Conservation (phyloP, 2,329 filamentous ascomycete species). For the Sporothrix sp. region DNA sequence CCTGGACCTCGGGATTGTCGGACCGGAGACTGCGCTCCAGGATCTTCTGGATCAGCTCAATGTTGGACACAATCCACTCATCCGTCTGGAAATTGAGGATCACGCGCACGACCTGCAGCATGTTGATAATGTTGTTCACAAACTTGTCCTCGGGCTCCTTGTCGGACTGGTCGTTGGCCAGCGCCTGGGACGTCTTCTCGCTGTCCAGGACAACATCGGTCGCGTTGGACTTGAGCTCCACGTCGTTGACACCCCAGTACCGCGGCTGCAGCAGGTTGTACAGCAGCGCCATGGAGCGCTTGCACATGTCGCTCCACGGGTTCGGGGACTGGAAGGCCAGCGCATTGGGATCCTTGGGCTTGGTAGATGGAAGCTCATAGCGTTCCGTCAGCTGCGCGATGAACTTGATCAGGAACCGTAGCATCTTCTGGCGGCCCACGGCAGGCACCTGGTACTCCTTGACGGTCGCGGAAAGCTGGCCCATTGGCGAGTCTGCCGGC, state of each 20-base stretch:
- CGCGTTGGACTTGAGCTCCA: constrained; percentile 84
- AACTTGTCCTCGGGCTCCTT: constrained; percentile 67
- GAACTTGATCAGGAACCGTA: constrained; percentile 93
- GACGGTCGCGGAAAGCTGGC: constrained; percentile 32
- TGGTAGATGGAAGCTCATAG: constrained; percentile 64
- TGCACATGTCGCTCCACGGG: constrained; percentile 66
- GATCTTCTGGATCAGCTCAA: constrained; percentile 72
- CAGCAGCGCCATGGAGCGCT: constrained; percentile 72
- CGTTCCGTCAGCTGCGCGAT: constrained; percentile 84
- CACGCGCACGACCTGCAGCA: constrained; percentile 82
- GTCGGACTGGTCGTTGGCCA: constrained; percentile 49
- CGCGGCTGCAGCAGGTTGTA: constrained; percentile 75
- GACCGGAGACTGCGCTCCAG: constrained; percentile 82
- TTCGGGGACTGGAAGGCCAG: constrained; percentile 39
- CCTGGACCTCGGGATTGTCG: constrained; percentile 86
- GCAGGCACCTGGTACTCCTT: constrained; percentile 61
- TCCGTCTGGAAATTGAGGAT: constrained; percentile 80
- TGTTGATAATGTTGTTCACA: constrained; percentile 82
- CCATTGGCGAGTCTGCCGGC: constrained; percentile 19
- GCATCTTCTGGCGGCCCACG: constrained; percentile 63
- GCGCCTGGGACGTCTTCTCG: constrained; percentile 59
- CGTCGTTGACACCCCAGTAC: constrained; percentile 85
- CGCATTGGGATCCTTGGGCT: constrained; percentile 45
- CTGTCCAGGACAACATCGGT: constrained; percentile 76
- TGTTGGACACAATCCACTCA: constrained; percentile 78